Percentiles rank a stretch among this genome's conserved stretches.
Evolutionary conservation across 1,284 basidiomycete genomes (phyloP).

Genomic region (Butyriboletus regius): DNA sequence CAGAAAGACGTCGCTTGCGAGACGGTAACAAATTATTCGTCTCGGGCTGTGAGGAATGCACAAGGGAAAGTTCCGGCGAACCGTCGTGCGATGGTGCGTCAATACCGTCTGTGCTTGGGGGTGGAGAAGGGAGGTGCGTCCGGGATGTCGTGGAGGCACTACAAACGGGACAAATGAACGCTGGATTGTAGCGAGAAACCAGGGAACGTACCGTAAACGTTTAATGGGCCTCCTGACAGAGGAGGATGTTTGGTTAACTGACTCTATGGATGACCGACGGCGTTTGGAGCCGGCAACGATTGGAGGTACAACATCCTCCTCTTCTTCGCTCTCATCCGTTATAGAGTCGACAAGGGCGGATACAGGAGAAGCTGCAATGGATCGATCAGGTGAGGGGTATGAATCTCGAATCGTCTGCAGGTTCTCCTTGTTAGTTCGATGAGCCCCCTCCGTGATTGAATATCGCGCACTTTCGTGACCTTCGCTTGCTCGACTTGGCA

Average conservation of each 20-base stretch:
- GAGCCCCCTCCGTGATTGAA: no score
- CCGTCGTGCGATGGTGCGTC: not conserved
- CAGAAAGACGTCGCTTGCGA: slow-evolving; percentile 34
- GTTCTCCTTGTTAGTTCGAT: no score
- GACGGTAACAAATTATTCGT: not conserved
- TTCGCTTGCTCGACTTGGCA: no score
- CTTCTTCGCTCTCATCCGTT: slow-evolving; percentile 11
- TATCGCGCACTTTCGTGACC: no score
- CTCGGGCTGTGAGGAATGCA: not conserved
- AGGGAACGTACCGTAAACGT: slow-evolving; percentile 22
- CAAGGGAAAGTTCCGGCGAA: not conserved
- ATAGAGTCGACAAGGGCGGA: not conserved
- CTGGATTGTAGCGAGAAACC: rapidly evolving
- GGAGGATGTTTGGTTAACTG: not conserved
- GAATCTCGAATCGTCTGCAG: not conserved
- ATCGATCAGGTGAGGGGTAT: slow-evolving; percentile 14
- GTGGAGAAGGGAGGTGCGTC: slow-evolving; percentile 18
- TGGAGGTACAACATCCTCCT: slow-evolving; percentile 8
- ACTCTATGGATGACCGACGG: slow-evolving; percentile 7
- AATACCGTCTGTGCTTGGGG: slow-evolving; percentile 10
- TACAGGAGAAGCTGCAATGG: slow-evolving; percentile 1
- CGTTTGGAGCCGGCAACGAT: slow-evolving; percentile 24
- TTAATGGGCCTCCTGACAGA: slow-evolving; percentile 13
- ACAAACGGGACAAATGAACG: not conserved
- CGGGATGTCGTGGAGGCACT: slow-evolving; percentile 3